phyloP scores from a whole-genome alignment of 2,329 filamentous ascomycete species.

The Tolypocladium endophyticum region DNA sequence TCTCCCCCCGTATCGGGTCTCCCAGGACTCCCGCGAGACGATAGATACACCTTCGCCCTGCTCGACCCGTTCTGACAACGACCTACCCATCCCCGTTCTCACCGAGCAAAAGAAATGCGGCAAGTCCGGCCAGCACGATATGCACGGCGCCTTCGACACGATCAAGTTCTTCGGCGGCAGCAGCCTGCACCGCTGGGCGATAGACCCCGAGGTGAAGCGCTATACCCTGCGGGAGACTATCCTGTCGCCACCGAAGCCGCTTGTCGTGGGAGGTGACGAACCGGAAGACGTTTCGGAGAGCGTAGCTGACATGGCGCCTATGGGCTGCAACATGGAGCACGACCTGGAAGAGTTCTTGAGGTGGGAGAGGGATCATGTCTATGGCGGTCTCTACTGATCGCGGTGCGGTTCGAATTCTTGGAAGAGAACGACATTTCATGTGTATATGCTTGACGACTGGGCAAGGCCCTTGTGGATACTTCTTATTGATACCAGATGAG shows the following conservation, averaged over 20 bases:
- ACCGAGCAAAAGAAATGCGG: constrained; percentile 21
- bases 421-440: background rate
- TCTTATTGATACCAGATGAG: background rate
- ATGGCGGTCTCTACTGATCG: constrained; percentile 17
- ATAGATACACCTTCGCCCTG: constrained; percentile 16
- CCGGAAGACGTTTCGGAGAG: constrained; percentile 5
- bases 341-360: constrained; percentile 48
- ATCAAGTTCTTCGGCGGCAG: constrained; percentile 19
- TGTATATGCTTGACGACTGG: background rate
- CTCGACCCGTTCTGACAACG: constrained; percentile 19
- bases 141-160: constrained; percentile 11
- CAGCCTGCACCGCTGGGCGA: background rate
- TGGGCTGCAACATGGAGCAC: constrained; percentile 51
- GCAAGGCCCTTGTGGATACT: background rate
- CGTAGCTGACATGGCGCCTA: constrained; percentile 33
- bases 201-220: background rate
- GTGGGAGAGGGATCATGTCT: constrained; percentile 45
- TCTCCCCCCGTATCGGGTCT: constrained; percentile 4
- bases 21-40: constrained; percentile 8
- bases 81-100: constrained; percentile 26
- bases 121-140: constrained; percentile 5
- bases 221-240: background rate
- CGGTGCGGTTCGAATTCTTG: no score
- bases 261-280: constrained; percentile 29
- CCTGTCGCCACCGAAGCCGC: constrained; percentile 27